Evolutionary conservation across 2,329 filamentous ascomycete species (phyloP), one percentile per base, ranked within the genome.

Genomic region (Colletotrichum euphorbiae): DNA sequence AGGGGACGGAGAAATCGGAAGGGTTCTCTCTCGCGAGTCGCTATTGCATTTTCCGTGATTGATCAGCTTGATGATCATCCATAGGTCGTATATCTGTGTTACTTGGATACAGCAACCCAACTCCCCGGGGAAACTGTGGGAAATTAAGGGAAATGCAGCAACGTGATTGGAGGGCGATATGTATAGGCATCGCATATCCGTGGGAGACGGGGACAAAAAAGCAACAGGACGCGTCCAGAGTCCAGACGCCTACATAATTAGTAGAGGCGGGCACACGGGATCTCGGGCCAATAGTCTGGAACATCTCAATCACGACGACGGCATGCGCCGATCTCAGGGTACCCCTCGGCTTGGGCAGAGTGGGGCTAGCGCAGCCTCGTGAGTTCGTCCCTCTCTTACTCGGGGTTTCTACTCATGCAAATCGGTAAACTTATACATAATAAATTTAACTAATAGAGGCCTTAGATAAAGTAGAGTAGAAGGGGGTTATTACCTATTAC

Each of bases 271-370:
- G 54, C 54, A 50, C 62, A 61, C 60, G 55, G 54, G 55, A 48
- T 68, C 51, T 55, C 55, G 66, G 61, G 62, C 61, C 61, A 68
- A 60, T 55, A 60, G 62, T 65, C 62, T 59, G 61, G 48, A 68
- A 54, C 52, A 42, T 50, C 52, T 54, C 54, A 33, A 57, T 64
- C 60, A 68, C 60, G 31, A 45, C 45, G 46, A 60, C 54, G 61
- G 65, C 61, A 55, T 65, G 33, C 62, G 54, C 43, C 42, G 61
- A 68, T 68, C 66, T 60, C 51, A 19, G 15, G 61, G 54, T n/a
- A n/a, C n/a, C n/a, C n/a, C n/a, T n/a, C n/a, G n/a, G n/a, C n/a
- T n/a, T n/a, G n/a, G n/a, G n/a, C n/a, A n/a, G n/a, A n/a, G n/a
- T n/a, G n/a, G n/a, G 28, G 28, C 28, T 13, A 9, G 11, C 36